Evolutionary conservation across 2,329 filamentous ascomycete genomes (phyloP).

Genomic region (Nigrograna mackinnonii): DNA sequence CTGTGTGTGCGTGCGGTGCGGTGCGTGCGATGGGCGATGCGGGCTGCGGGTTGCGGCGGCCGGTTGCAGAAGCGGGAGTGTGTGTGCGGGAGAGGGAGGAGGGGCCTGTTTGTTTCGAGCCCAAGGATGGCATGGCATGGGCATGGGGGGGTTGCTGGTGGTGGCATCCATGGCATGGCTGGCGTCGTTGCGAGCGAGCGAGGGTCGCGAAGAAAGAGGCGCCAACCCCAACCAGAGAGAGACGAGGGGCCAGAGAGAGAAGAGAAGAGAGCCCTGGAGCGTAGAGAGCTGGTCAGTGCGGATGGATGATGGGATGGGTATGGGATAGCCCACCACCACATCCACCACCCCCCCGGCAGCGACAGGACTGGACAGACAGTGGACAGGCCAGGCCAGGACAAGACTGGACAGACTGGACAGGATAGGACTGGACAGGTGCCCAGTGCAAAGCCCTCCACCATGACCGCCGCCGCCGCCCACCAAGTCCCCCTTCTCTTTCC

Average conservation of each 20-base stretch:
- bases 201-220: no score
- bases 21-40: conserved; percentile 16
- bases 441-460: no score
- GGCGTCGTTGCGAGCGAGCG: no score
- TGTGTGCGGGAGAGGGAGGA: conserved; percentile 17
- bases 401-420: neutral
- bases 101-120: conserved; percentile 32
- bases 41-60: conserved; percentile 40
- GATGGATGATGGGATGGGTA: neutral
- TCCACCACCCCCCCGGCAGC: neutral
- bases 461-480: no score
- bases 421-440: neutral
- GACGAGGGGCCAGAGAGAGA: no score
- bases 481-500: neutral
- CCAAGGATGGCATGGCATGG: conserved; percentile 15
- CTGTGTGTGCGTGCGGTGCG: neutral
- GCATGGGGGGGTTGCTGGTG: conserved; percentile 1
- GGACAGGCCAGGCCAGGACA: no score
- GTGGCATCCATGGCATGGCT: no score
- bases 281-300: conserved; percentile 3
- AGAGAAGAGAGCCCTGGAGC: no score
- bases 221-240: no score
- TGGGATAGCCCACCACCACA: neutral
- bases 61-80: conserved; percentile 29
- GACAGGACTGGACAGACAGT: no score